phyloP scores from a whole-genome alignment of 164 flowering plant species.

The Kalanchoe fedtschenkoi region DNA sequence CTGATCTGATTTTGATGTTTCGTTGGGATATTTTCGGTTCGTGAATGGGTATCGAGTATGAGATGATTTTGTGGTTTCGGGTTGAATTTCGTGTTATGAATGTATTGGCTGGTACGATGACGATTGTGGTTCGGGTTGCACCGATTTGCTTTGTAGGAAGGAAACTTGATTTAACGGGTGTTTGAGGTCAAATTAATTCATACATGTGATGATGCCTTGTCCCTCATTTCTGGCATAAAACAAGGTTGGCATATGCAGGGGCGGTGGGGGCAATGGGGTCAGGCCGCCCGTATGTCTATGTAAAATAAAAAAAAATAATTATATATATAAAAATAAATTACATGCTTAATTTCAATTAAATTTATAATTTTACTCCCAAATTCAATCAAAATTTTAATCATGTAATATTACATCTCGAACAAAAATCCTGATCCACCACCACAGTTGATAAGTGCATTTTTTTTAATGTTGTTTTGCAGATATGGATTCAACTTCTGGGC shows the following conservation, averaged over 20 bases:
- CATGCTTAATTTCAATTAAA: too few relatives aligned
- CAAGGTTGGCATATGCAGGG: too few relatives aligned
- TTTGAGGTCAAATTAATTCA: background rate
- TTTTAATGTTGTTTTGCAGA: constrained; percentile 16
- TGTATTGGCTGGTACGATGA: background rate
- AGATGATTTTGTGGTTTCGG: background rate
- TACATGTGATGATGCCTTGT: background rate
- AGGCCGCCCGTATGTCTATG: too few relatives aligned
- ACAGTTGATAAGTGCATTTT: background rate
- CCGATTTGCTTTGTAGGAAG: background rate
- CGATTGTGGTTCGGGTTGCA: background rate
- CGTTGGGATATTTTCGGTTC: background rate
- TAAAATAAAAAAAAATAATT: too few relatives aligned
- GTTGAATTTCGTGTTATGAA: background rate
- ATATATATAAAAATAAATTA: too few relatives aligned
- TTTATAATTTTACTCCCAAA: too few relatives aligned
- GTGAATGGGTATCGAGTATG: too few relatives aligned
- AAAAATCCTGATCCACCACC: too few relatives aligned
- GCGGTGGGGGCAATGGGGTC: too few relatives aligned
- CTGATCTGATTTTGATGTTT: background rate
- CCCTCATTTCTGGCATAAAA: background rate
- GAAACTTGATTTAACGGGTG: background rate
- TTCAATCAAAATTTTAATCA: too few relatives aligned
- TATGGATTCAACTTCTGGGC: constrained; percentile 33
- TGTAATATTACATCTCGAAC: too few relatives aligned